Evolutionary conservation across 2,329 filamentous ascomycete genomes (phyloP), one percentile per base, ranked within the genome.

Genomic region (Bipolaris bicolor): DNA sequence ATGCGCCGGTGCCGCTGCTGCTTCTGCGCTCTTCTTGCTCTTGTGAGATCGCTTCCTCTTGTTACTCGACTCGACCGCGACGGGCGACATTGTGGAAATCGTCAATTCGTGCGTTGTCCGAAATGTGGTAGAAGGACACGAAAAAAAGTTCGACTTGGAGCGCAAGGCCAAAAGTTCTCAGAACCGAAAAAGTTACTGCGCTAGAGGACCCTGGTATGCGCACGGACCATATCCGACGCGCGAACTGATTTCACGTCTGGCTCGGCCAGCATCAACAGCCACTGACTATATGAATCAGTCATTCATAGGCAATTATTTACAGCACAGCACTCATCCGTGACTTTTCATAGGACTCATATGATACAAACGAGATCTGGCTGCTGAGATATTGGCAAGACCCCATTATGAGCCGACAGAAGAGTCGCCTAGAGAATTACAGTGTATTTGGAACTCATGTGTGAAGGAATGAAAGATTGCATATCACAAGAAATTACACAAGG

Each of bases 11-110:
- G 64, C 50, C 22, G 60, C 63, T 16, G 50, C 63, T 26, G 52
- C 57, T 26, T 70, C 70, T 10, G 74, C 72, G 24, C 66, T 63
- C 53, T 70, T 69, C 49, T 76, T 71, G 66, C 67, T 70, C 58
- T 71, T 75, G 64, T 81, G 79, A 71, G 80, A 82, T 63, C 80
- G 72, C 75, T 82, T 82, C 50, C 79, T 77, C 71, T 82, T 82
- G 57, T 78, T 80, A 7, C 50, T 52, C 51, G 74, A 71, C 22
- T 78, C 74, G 44, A 77, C 68, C 52, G 78, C 77, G 52, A 70
- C 63, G 56, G 74, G 62, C 45, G 74, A 72, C 74, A 78, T 78
- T 26, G 60, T 73, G 63, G 40, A 18, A 50, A 40, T 61, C 43
- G 43, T 40, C 40, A 26, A 43, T 24, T 26, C 13, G 47, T 48